Percentiles rank a stretch among this genome's conserved stretches.
Conservation (phyloP, 2,329 filamentous ascomycete genomes). For the Parascedosporium putredinis region DNA sequence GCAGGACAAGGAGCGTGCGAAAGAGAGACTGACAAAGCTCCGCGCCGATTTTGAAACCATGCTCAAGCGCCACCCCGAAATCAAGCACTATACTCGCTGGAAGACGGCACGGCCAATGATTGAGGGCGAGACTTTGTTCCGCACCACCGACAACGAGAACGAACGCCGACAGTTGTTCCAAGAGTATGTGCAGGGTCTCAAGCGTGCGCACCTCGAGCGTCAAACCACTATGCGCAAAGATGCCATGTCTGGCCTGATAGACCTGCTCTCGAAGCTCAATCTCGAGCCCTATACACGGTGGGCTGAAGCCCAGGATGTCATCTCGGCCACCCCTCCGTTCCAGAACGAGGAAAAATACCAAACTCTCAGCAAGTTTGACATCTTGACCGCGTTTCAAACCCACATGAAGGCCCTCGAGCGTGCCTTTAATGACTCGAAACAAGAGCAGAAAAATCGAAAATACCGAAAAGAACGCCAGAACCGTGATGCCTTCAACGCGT, state of each 20-base stretch:
- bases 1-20: constrained; percentile 89
- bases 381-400: constrained; percentile 86
- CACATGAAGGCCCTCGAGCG: constrained; percentile 91
- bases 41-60: constrained; percentile 91
- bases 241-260: constrained; percentile 74
- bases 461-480: constrained; percentile 75
- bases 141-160: constrained; percentile 75
- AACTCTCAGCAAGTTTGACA: constrained; percentile 74
- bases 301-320: constrained; percentile 76
- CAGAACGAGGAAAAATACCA: constrained; percentile 77
- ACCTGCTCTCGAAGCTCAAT: constrained; percentile 67
- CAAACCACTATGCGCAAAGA: constrained; percentile 63
- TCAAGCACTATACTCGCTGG: constrained; percentile 95
- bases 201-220: constrained; percentile 66
- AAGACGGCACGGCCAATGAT: constrained; percentile 91
- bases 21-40: constrained; percentile 85
- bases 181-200: constrained; percentile 81
- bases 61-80: constrained; percentile 92
- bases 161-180: constrained; percentile 87
- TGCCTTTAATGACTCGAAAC: constrained; percentile 79
- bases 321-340: constrained; percentile 68
- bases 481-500: constrained; percentile 66
- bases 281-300: constrained; percentile 91
- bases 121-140: constrained; percentile 90
- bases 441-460: constrained; percentile 75